Conservation (phyloP, 1,139 yeast species). For the Protomyces lactucae-debilis region DNA sequence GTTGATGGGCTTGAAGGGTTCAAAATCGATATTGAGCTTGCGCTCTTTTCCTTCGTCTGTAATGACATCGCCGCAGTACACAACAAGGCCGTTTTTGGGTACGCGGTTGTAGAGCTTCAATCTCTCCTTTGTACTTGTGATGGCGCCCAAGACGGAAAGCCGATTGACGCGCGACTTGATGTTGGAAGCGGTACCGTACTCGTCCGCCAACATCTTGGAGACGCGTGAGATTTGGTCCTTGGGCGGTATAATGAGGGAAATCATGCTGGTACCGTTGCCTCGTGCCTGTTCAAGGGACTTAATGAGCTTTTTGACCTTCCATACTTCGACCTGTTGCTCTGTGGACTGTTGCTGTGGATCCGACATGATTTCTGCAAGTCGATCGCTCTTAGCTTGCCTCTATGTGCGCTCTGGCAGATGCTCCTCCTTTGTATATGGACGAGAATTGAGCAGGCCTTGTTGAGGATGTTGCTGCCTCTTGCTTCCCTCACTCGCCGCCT, state of each 20-base stretch:
- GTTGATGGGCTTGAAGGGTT: constrained; percentile 96
- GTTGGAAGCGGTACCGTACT: constrained; percentile 97
- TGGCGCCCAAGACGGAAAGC: constrained; percentile 88
- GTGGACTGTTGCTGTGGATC: constrained; percentile 46
- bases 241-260: constrained; percentile 88
- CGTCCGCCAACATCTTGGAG: constrained; percentile 92
- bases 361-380: neutral
- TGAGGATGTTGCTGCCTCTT: no score
- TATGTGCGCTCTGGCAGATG: no score
- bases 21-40: constrained; percentile 89
- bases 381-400: no score
- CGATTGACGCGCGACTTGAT: constrained; percentile 96
- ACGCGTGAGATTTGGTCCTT: constrained; percentile 83
- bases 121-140: constrained; percentile 95
- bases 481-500: no score
- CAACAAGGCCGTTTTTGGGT: constrained; percentile 89
- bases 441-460: no score
- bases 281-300: constrained; percentile 30
- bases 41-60: constrained; percentile 97
- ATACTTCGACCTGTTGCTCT: constrained; percentile 94
- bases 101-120: constrained; percentile 81
- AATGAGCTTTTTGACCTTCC: constrained; percentile 82
- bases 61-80: constrained; percentile 96
- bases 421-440: no score
- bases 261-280: constrained; percentile 97